phyloP scores from a whole-genome alignment of 2,329 filamentous ascomycete species.

The Parafenestella ontariensis region DNA sequence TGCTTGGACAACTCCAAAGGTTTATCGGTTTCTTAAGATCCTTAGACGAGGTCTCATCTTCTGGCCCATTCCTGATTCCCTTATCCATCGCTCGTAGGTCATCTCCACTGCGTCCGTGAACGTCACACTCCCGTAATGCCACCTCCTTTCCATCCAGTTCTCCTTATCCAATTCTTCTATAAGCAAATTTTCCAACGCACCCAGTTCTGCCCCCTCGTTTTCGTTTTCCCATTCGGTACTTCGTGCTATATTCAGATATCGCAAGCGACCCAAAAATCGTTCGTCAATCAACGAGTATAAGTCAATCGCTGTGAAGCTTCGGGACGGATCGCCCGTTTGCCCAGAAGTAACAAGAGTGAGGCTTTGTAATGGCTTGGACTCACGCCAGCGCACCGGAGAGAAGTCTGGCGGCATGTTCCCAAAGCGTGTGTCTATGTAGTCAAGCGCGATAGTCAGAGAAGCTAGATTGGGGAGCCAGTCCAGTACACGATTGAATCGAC shows the following conservation, averaged over 20 bases:
- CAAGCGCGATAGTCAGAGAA: slow-evolving; percentile 53
- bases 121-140: slow-evolving; percentile 40
- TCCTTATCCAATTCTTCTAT: slow-evolving; percentile 47
- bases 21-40: slow-evolving; percentile 29
- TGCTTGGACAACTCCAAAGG: neutral
- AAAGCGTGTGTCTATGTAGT: slow-evolving; percentile 56
- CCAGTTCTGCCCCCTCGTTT: slow-evolving; percentile 43
- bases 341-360: slow-evolving; percentile 52
- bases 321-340: slow-evolving; percentile 38
- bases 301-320: slow-evolving; percentile 52
- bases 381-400: slow-evolving; percentile 15
- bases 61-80: slow-evolving; percentile 22
- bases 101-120: slow-evolving; percentile 6
- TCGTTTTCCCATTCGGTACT: slow-evolving; percentile 50
- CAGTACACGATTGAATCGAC: slow-evolving; percentile 51
- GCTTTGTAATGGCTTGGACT: slow-evolving; percentile 43
- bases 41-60: slow-evolving; percentile 32
- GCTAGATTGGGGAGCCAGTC: slow-evolving; percentile 50
- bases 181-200: slow-evolving; percentile 49
- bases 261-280: slow-evolving; percentile 48
- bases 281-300: slow-evolving; percentile 52
- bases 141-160: slow-evolving; percentile 46
- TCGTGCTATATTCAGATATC: slow-evolving; percentile 47
- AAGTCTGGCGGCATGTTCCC: slow-evolving; percentile 32
- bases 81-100: slow-evolving; percentile 35